Base-by-base conservation (phyloP, 176 grass and related monocot genomes). In the Guadua angustifolia region DNA sequence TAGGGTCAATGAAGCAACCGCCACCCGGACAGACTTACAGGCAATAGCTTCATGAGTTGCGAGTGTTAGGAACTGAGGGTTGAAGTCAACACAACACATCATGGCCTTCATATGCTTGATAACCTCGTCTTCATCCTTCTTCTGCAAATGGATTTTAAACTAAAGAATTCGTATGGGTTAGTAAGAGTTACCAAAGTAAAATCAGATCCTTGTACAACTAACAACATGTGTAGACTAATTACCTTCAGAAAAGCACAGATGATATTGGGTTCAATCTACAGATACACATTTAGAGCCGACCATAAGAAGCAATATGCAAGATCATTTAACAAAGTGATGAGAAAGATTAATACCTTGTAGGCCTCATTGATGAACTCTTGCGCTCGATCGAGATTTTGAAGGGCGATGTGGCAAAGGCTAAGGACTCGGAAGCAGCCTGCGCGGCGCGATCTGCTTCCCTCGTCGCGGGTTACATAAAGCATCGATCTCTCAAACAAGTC, bases 401-500 rank as follows among this genome's bases (percentile, higher is more conserved):
- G 89, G 5, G 93, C 85, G 19, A 98, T 79, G 82, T 98, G 86
- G 83, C 93, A 98, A 56, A 95, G 83, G 66, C 59, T 49, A 77
- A 98, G 93, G 49, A 95, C 91, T 87, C 93, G 85, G 81, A 98
- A 92, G 88, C 93, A 98, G 43, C 83, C 85, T 63, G 96, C 88
- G 16, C 93, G 87, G 40, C 91, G 85, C 64, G 79, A 84, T 86
- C 89, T 90, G 81, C 86, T 92, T 73, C 90, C 93, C 75, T 98
- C 96, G 7, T 94, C 88, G 5, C 83, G 89, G 50, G 89, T 86
- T 36, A 98, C 49, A 74, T 98, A 98, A 78, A 98, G 89, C 91
- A 98, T 92, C 6, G 96, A 95, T 52, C 89, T 98, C 89, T 98
- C 96, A 63, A 95, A 90, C 73, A 98, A 86, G 57, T 98, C 93